These are phyloP conservation scores for Neospora caninum DNA, from an alignment of 169 alveolate species.

Conservation along the genomic window DNA sequence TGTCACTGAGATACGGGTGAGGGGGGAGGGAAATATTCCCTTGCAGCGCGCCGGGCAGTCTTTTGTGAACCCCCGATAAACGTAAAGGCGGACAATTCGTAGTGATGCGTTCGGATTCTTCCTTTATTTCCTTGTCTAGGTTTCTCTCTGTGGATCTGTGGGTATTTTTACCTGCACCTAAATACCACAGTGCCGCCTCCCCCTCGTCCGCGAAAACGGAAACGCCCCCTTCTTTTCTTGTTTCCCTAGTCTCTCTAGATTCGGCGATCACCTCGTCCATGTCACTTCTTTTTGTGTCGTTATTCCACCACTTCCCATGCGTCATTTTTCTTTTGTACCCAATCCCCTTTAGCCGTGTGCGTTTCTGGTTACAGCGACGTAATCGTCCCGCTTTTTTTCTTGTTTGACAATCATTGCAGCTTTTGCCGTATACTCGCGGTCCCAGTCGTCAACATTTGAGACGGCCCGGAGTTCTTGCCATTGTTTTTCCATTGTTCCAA, in stretches of 20 bases:
- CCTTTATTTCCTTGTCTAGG: neutral
- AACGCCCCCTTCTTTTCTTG: neutral
- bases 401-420: neutral
- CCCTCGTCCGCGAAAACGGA: neutral
- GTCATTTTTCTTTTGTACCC: neutral
- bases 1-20: constrained; percentile 20
- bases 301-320: neutral
- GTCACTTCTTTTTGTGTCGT: neutral
- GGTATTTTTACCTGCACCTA: neutral
- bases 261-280: neutral
- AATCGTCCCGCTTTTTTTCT: neutral
- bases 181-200: neutral
- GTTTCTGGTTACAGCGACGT: too few relatives aligned
- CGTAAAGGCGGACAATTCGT: neutral
- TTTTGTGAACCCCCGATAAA: neutral
- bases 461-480: neutral
- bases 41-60: neutral
- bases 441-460: neutral
- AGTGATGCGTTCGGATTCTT: neutral
- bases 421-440: neutral
- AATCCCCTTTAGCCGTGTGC: neutral
- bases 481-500: neutral
- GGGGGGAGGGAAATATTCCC: constrained; percentile 36
- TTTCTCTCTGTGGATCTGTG: neutral
- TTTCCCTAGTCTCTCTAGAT: neutral